These are phyloP conservation scores for Candida tropicalis DNA, from an alignment of 1,139 yeast genomes.

Conservation along the genomic window DNA sequence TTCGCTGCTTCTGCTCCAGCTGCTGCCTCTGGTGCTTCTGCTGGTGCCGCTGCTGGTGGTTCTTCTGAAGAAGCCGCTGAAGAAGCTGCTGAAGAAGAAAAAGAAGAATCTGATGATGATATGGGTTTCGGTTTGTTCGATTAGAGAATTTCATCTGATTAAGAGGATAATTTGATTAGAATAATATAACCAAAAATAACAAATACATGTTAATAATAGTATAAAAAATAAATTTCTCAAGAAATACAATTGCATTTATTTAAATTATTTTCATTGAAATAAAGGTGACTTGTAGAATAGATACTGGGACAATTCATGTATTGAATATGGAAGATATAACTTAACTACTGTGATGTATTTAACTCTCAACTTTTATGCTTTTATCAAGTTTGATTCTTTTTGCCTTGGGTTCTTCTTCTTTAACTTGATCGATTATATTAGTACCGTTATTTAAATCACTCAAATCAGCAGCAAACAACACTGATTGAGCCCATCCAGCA, in stretches of 20 bases:
- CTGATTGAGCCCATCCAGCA: constrained; percentile 99
- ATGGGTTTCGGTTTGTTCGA: constrained; percentile 69
- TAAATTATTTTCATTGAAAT: too few species aligned
- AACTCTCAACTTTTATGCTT: constrained; percentile 1
- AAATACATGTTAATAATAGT: neutral
- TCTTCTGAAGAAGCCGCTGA: constrained; percentile 53
- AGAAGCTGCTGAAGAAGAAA: constrained; percentile 58
- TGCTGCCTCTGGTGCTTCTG: constrained; percentile 50
- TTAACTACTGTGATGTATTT: neutral
- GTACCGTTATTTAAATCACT: constrained; percentile 60
- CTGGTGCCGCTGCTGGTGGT: constrained; percentile 61
- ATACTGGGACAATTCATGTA: too few species aligned
- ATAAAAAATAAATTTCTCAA: constrained; percentile 1
- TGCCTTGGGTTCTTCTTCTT: constrained; percentile 2
- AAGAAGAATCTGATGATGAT: constrained; percentile 80
- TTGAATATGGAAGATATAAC: neutral
- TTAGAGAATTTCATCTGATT: constrained; percentile 32
- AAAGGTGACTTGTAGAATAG: too few species aligned
- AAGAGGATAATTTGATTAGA: too few species aligned
- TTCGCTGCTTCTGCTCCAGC: constrained; percentile 60
- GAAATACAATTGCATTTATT: too few species aligned
- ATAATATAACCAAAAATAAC: too few species aligned
- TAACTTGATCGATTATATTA: constrained; percentile 10
- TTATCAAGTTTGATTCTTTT: constrained; percentile 1
- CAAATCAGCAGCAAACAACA: constrained; percentile 84